Evolutionary conservation across 352 stramenopile genomes (phyloP).

Genomic region (Lagenidium giganteum): DNA sequence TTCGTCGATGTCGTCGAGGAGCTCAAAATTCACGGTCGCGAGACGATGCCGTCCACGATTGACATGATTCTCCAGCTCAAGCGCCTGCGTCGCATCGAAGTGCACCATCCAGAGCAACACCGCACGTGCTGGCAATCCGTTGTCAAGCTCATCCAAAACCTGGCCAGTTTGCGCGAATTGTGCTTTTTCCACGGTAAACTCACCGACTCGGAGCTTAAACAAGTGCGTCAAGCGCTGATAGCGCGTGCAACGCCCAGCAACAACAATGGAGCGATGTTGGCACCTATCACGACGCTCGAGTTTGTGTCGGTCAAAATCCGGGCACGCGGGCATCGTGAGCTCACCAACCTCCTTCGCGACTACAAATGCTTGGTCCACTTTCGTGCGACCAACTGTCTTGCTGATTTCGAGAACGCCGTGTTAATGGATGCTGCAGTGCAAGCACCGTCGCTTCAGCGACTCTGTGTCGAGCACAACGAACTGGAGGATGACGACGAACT

Average conservation of each 20-base stretch:
- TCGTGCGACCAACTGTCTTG: constrained; percentile 38
- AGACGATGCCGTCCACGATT: constrained; percentile 35
- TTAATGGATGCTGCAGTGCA: constrained; percentile 31
- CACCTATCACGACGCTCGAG: constrained; percentile 31
- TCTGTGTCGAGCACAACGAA: constrained; percentile 62
- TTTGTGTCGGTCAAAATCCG: constrained; percentile 54
- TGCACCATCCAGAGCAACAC: constrained; percentile 67
- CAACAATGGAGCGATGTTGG: background rate
- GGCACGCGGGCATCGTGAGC: constrained; percentile 24
- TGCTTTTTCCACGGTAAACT: constrained; percentile 62
- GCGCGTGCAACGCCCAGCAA: background rate
- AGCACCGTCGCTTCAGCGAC: constrained; percentile 23
- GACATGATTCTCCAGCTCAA: constrained; percentile 28
- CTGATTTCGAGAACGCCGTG: constrained; percentile 35
- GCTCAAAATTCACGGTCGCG: constrained; percentile 51
- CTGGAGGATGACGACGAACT: constrained; percentile 58
- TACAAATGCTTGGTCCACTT: constrained; percentile 27
- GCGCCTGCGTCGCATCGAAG: constrained; percentile 38
- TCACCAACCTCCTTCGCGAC: constrained; percentile 29
- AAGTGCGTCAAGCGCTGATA: constrained; percentile 23
- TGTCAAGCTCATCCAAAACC: too few relatives aligned
- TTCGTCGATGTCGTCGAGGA: constrained; percentile 41
- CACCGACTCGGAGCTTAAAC: constrained; percentile 30
- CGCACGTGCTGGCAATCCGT: constrained; percentile 43
- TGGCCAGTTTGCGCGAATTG: constrained; percentile 26